These are phyloP conservation scores for Hibiscus trionum DNA, from an alignment of 345 rosid genomes.

Conservation along the genomic window DNA sequence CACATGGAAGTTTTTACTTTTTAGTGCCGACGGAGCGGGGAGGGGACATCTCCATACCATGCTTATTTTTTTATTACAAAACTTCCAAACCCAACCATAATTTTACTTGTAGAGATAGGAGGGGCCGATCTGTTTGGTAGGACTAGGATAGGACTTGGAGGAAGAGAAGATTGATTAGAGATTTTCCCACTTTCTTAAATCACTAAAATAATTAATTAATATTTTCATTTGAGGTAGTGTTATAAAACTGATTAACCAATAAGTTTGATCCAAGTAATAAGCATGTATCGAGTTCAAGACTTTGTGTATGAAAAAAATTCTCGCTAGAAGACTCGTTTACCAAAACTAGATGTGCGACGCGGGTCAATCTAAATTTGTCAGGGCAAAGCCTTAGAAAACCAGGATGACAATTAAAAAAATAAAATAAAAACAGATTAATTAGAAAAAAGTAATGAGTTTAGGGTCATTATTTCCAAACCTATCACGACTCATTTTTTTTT, in stretches of 20 bases:
- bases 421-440: no score
- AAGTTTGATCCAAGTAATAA: no score
- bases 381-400: no score
- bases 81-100: not conserved
- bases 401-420: no score
- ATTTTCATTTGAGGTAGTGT: not conserved
- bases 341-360: no score
- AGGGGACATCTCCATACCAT: slow-evolving; percentile 8
- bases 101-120: not conserved
- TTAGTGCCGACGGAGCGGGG: slow-evolving; percentile 14
- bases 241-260: not conserved
- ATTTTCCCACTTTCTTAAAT: not conserved
- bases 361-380: no score
- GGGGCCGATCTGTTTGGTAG: slow-evolving; percentile 3
- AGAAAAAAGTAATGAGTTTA: no score
- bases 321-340: no score
- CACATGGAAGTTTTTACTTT: slow-evolving; percentile 3
- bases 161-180: slow-evolving; percentile 1
- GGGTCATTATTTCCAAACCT: no score
- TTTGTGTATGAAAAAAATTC: no score
- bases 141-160: not conserved
- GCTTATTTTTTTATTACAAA: not conserved
- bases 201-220: not conserved
- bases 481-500: no score
- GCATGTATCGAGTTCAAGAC: no score